Percentiles rank a stretch among this genome's conserved stretches.
These are phyloP conservation scores for Yamagishiella unicocca DNA, from an alignment of 139 green algal genomes.

Conservation along the genomic window DNA sequence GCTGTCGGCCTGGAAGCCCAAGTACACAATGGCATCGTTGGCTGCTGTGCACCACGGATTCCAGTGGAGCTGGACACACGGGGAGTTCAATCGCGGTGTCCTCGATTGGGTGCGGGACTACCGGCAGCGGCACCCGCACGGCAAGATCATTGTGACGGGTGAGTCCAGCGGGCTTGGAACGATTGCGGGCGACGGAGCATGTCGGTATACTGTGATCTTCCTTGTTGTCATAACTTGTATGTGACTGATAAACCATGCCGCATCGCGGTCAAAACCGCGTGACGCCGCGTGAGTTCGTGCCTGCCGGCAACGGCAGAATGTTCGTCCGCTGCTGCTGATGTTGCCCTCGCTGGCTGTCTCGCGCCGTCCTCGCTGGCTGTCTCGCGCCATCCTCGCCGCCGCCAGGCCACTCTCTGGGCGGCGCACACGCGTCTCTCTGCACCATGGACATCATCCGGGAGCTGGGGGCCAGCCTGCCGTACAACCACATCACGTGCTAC, in stretches of 20 bases:
- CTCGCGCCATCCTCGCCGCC: neutral
- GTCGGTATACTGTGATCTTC: too few relatives aligned
- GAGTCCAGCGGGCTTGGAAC: too few relatives aligned
- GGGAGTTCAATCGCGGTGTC: neutral
- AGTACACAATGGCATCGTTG: neutral
- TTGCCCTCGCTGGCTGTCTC: too few relatives aligned
- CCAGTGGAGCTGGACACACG: slow-evolving; percentile 27
- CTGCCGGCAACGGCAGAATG: too few relatives aligned
- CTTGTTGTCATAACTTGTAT: too few relatives aligned
- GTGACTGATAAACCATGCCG: too few relatives aligned
- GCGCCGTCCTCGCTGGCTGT: too few relatives aligned
- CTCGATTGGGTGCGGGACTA: slow-evolving; percentile 15
- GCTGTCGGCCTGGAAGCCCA: neutral
- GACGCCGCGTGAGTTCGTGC: too few relatives aligned
- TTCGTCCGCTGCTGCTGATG: too few relatives aligned
- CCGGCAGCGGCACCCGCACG: slow-evolving; percentile 7
- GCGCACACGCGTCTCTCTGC: slow-evolving; percentile 21
- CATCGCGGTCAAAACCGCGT: too few relatives aligned
- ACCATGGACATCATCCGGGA: slow-evolving; percentile 1
- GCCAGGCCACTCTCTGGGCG: slow-evolving; percentile 36
- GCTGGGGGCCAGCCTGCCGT: neutral
- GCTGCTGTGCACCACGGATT: slow-evolving; percentile 34
- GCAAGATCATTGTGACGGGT: slow-evolving; percentile 26
- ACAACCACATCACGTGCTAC: slow-evolving; percentile 65
- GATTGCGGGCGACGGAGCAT: too few relatives aligned